Base-by-base conservation (phyloP, 179 eudicot genomes). In the Vitellaria paradoxa region DNA sequence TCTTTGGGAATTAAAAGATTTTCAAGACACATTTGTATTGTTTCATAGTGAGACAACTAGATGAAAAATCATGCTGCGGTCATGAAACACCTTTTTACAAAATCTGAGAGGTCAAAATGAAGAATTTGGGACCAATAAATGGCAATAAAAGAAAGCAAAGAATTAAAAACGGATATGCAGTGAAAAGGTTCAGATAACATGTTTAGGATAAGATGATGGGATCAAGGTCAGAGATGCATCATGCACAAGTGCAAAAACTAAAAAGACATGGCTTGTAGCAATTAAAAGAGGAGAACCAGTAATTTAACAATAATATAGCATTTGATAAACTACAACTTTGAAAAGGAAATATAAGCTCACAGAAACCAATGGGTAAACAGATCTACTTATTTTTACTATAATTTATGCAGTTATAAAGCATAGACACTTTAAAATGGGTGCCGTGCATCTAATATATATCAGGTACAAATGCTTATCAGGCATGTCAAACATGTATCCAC, bases 281-380 rank as follows among this genome's bases (percentile, higher is more conserved):
- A 42, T 42, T 66, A 66, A 66, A 66, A 46, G 23, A 40, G 70
- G 70, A 8, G 14, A 46, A 45, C 68, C 46, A 13, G 13, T 30
- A 37, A 17, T 65, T 65, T 30, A 26, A 26, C 46, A 65, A 1
- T 65, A 26, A 15, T 65, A 12, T 26, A 37, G 68, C 6, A 14
- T 30, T 15, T 66, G 70, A 40, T 66, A 50, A 40, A 50, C 21
- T 42, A 42, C 23, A 40, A 53, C 26, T 17, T 5, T 49, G 9
- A 68, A 30, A 9, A 23, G 14, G 56, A 50, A 68, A 18, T 7
- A 46, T 46, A n/a, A n/a, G 37, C 72, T 45, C 30, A 68, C 8
- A 68, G 53, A 67, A 42, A 68, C 71, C 12, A 30, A 20, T 11
- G 55, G 17, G 52, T 68, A 68, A 68, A 49, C 21, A 68, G 57